These are phyloP conservation scores for Anisodus tanguticus DNA, from an alignment of 257 asterid species.

Conservation along the genomic window DNA sequence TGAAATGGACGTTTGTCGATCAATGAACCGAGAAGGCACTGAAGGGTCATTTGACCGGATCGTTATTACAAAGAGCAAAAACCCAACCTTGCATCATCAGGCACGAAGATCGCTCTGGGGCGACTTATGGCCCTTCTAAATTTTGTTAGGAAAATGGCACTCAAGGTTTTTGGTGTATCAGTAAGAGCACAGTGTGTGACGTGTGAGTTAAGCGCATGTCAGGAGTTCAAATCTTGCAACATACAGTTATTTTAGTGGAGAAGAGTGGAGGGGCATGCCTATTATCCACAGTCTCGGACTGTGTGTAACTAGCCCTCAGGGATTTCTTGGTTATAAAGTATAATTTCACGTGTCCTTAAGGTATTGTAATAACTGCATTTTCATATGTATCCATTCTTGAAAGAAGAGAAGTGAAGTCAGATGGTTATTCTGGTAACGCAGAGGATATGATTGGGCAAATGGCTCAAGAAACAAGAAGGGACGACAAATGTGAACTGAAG, in stretches of 20 bases:
- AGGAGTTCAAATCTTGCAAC: neutral
- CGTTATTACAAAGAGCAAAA: slow-evolving; percentile 63
- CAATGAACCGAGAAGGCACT: slow-evolving; percentile 59
- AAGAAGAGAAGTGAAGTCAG: neutral
- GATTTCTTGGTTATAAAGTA: neutral
- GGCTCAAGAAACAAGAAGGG: neutral
- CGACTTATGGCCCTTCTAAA: slow-evolving; percentile 77
- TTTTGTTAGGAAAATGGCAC: slow-evolving; percentile 14
- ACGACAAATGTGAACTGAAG: neutral
- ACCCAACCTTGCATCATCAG: slow-evolving; percentile 80
- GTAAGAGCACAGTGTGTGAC: neutral
- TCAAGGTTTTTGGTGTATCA: neutral
- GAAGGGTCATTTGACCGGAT: slow-evolving; percentile 79
- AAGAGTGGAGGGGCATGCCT: too few relatives aligned
- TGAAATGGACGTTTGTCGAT: slow-evolving; percentile 77
- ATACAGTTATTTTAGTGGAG: neutral
- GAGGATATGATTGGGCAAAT: neutral
- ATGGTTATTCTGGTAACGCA: neutral
- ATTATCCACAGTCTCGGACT: neutral
- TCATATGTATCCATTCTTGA: neutral
- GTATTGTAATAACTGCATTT: neutral
- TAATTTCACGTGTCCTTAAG: neutral
- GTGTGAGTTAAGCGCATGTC: neutral
- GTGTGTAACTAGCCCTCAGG: neutral
- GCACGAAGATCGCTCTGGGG: slow-evolving; percentile 90